Evolutionary conservation across 768 basidiomycete genomes (phyloP).

Genomic region (Termitomyces titanicus): DNA sequence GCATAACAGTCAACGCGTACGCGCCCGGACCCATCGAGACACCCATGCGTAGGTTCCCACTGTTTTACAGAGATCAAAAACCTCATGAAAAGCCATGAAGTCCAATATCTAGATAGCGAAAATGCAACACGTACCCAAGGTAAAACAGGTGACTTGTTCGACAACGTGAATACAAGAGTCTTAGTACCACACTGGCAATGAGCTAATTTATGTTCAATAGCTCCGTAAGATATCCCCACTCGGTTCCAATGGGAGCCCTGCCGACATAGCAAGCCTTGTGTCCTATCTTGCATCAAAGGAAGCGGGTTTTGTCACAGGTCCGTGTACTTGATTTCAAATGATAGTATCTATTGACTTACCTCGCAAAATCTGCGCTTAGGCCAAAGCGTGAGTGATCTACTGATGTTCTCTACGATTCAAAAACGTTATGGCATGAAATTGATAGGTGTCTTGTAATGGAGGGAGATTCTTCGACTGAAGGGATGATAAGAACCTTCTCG

Average conservation of each 20-base stretch:
- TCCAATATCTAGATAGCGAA: neutral
- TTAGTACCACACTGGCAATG: neutral
- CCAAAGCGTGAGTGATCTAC: neutral
- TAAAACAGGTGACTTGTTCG: conserved; percentile 1
- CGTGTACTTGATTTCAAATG: neutral
- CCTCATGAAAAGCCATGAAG: neutral
- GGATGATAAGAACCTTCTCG: no score
- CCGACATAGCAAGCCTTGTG: conserved; percentile 34
- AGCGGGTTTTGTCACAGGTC: conserved; percentile 27
- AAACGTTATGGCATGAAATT: neutral
- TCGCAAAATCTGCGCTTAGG: neutral
- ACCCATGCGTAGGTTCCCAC: conserved; percentile 4
- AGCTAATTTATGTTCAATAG: neutral
- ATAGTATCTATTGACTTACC: neutral
- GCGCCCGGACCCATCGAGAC: conserved; percentile 29
- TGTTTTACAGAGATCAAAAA: neutral
- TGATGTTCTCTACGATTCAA: neutral
- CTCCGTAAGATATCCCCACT: conserved; percentile 4
- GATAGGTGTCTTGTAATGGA: neutral
- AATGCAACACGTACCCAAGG: neutral
- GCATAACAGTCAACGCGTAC: conserved; percentile 41
- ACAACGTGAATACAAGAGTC: neutral
- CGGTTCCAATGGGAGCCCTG: conserved; percentile 13
- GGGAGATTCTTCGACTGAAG: neutral
- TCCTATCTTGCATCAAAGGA: conserved; percentile 31